Evolutionary conservation across 495 filamentous ascomycete species (phyloP), one percentile per base, ranked within the genome.

Genomic region (Xylaria longipes): DNA sequence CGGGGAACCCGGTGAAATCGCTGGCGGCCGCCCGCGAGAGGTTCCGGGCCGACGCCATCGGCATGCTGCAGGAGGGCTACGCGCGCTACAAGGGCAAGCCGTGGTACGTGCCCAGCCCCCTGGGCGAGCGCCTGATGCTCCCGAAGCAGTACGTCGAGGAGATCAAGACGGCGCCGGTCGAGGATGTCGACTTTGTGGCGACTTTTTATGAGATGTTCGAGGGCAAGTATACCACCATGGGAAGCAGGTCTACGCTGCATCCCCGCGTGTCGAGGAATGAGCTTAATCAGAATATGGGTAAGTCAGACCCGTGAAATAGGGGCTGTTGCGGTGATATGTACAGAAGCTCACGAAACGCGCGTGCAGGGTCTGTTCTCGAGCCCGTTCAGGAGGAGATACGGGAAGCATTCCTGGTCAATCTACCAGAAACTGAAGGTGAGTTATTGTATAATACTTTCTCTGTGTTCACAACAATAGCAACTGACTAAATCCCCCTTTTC

Each of bases 141-240:
- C 76, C 76, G 20, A 27, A 48, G 27, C 66, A 63, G 43, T 74
- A 74, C 58, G 43, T 78, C 4, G 72, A 76, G 14, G 76, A 78
- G 35, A 57, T 78, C 56, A 76, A 78, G 65, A 74, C 71, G 37
- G 68, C 68, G 2, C 74, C 76, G 0, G 39, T 72, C 37, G 71
- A 75, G 15, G 69, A 75, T 27, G 73, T 72, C 31, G 70, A 72
- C 52, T 75, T 75, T 35, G 68, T 67, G 11, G 70, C 43, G 12
- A 75, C 65, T n/a, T 75, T 75, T 57, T 45, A 65, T 11, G 73
- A 75, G 61, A 75, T 75, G 73, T 72, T 75, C 50, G 73, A 75
- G 57, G 73, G 73, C 6, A 71, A 72, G 45, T 69, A 75, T 35
- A 75, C 73, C 22, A 72, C 70, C 22, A 65, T 75, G 14, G 73